These are phyloP conservation scores for Beverwykella pulmonaria DNA, from an alignment of 495 filamentous ascomycete species.

Conservation along the genomic window DNA sequence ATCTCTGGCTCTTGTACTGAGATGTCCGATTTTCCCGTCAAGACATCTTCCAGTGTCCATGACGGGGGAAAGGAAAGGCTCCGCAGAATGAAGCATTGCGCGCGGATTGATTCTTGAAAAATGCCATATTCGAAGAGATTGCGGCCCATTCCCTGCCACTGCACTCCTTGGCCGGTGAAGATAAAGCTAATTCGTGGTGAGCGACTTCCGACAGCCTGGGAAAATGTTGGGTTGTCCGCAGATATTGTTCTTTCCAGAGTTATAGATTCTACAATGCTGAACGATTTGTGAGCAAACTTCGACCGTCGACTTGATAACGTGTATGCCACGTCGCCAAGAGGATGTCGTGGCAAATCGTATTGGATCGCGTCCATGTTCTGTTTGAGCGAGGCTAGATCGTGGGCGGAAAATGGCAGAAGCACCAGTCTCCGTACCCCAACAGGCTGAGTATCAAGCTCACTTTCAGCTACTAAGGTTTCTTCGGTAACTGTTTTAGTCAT, in stretches of 20 bases:
- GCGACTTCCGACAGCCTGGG: background rate
- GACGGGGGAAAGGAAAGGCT: background rate
- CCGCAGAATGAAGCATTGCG: slow-evolving; percentile 8
- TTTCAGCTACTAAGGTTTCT: too few relatives aligned
- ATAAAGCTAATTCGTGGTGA: slow-evolving; percentile 22
- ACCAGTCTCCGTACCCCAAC: background rate
- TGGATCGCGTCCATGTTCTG: background rate
- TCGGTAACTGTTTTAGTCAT: too few relatives aligned
- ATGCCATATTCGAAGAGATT: slow-evolving; percentile 14
- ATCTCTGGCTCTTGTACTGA: slow-evolving; percentile 7
- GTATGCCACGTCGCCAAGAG: slow-evolving; percentile 26
- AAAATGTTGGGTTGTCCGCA: background rate
- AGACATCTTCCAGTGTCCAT: slow-evolving; percentile 12
- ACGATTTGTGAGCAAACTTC: background rate
- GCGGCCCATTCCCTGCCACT: slow-evolving; percentile 22
- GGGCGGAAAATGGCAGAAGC: slow-evolving; percentile 26
- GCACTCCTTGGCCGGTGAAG: slow-evolving; percentile 40
- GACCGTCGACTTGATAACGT: slow-evolving; percentile 9
- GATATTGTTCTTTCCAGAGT: too few relatives aligned
- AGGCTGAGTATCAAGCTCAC: too few relatives aligned
- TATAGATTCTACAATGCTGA: slow-evolving; percentile 15
- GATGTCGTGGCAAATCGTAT: background rate
- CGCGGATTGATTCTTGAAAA: slow-evolving; percentile 3
- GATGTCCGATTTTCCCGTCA: background rate
- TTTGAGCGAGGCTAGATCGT: slow-evolving; percentile 7